A percentile compares a stretch with the other conserved stretches of the same genome.
Evolutionary conservation across 2,329 filamentous ascomycete species (phyloP).

Genomic region (Trichophyton equinum): DNA sequence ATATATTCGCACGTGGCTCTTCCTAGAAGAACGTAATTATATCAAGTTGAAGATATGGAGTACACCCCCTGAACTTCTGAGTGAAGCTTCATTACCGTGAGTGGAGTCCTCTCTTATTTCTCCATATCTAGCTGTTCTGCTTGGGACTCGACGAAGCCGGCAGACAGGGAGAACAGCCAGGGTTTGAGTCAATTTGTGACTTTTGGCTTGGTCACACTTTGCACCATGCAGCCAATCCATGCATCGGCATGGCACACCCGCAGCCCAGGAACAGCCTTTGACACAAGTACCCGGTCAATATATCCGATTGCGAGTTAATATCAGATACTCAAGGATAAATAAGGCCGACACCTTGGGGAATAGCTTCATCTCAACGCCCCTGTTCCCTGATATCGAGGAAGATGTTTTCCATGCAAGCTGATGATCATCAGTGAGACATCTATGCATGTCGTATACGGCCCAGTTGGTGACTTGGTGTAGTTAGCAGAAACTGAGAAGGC

Average conservation of each 20-base stretch:
- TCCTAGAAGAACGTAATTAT: no score
- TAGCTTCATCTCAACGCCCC: no score
- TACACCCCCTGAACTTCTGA: no score
- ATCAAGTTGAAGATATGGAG: no score
- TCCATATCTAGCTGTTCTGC: neutral
- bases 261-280: neutral
- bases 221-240: neutral
- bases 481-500: no score
- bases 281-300: neutral
- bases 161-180: neutral
- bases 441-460: neutral
- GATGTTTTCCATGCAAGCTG: neutral
- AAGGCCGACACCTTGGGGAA: neutral
- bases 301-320: neutral
- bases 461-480: no score
- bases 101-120: neutral
- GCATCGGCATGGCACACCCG: neutral
- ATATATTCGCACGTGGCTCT: no score
- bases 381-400: neutral
- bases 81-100: no score
- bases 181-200: neutral
- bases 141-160: neutral
- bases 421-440: neutral
- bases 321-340: neutral
- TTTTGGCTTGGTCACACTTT: neutral